These are phyloP conservation scores for Prunus mongolica DNA, from an alignment of 306 rosid species.

Conservation along the genomic window DNA sequence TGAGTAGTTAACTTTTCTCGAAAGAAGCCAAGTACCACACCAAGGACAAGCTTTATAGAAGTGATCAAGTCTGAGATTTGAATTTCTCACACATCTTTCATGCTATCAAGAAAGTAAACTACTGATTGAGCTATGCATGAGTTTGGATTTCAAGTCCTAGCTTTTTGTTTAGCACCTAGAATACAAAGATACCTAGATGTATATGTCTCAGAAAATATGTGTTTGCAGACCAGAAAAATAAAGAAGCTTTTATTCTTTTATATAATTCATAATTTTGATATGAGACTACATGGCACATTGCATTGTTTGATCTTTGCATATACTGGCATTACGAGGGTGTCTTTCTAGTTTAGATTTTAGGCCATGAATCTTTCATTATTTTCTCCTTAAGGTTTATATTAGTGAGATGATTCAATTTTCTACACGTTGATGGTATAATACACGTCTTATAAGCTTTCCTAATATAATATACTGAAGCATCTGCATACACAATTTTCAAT, in stretches of 20 bases:
- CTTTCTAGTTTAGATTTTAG: background rate
- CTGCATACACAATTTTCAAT: background rate
- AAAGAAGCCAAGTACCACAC: background rate
- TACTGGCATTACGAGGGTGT: background rate
- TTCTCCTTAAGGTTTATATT: background rate
- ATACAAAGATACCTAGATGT: background rate
- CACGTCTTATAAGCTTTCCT: background rate
- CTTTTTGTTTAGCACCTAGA: background rate
- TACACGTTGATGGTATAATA: background rate
- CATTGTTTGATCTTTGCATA: background rate
- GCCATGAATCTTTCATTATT: background rate
- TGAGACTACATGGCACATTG: background rate
- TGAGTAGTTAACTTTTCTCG: background rate
- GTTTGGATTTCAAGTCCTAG: background rate
- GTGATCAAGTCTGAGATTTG: background rate
- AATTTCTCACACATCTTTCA: background rate
- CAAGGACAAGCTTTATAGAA: background rate
- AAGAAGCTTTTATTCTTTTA: background rate
- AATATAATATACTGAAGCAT: background rate
- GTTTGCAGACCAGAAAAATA: background rate
- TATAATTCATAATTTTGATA: background rate
- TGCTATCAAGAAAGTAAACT: background rate
- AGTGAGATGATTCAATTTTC: background rate
- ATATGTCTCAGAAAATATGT: background rate
- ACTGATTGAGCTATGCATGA: background rate